Evolutionary conservation across 768 basidiomycete genomes (phyloP).

Genomic region (Serpula lacrymans): DNA sequence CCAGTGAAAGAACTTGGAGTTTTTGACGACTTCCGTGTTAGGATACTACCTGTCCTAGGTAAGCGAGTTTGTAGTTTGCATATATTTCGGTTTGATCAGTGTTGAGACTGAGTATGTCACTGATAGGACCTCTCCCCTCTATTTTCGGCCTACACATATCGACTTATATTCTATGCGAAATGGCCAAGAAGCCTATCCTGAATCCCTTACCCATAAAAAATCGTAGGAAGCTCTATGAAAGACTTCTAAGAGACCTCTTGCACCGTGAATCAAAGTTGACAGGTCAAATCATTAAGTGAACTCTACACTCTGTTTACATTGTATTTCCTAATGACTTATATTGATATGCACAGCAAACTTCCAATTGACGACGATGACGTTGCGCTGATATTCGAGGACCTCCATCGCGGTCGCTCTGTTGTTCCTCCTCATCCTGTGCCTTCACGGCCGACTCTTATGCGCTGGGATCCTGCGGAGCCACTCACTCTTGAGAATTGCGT

Average conservation of each 20-base stretch:
- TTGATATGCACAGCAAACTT: slow-evolving; percentile 48
- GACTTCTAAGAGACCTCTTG: slow-evolving; percentile 73
- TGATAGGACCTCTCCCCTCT: slow-evolving; percentile 64
- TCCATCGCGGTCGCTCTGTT: slow-evolving; percentile 73
- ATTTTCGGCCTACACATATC: slow-evolving; percentile 91
- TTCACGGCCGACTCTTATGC: slow-evolving; percentile 65
- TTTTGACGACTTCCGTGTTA: slow-evolving; percentile 90
- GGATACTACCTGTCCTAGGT: slow-evolving; percentile 92
- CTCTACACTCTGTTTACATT: slow-evolving; percentile 7
- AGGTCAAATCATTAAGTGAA: slow-evolving; percentile 57
- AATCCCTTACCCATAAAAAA: slow-evolving; percentile 87
- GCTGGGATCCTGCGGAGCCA: slow-evolving; percentile 73
- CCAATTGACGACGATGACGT: slow-evolving; percentile 84
- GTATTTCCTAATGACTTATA: neutral
- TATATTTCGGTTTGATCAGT: neutral
- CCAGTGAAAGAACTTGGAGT: slow-evolving; percentile 84
- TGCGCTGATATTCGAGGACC: slow-evolving; percentile 81
- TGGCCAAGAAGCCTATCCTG: slow-evolving; percentile 78
- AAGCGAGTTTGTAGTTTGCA: slow-evolving; percentile 18
- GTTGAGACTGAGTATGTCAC: neutral
- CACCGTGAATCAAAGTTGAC: slow-evolving; percentile 69
- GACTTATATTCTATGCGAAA: slow-evolving; percentile 82
- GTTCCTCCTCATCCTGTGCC: slow-evolving; percentile 78
- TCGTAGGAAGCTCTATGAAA: slow-evolving; percentile 78
- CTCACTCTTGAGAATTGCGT: slow-evolving; percentile 81